These are phyloP conservation scores for Rhodotorula graminis DNA, from an alignment of 768 basidiomycete species.

Conservation along the genomic window DNA sequence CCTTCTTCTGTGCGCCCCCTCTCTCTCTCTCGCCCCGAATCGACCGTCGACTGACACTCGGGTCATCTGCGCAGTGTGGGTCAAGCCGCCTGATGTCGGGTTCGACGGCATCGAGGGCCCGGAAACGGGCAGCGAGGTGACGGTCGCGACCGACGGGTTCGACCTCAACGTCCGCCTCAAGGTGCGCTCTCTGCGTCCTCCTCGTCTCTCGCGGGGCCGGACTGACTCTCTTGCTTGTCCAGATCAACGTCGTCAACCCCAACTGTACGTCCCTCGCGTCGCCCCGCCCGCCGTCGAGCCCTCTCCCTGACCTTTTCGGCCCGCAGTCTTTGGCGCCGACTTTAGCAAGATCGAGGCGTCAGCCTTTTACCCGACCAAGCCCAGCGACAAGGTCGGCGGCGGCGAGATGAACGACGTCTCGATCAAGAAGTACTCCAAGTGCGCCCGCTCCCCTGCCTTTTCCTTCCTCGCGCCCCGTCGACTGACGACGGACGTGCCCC, in stretches of 20 bases:
- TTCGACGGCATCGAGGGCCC: constrained; percentile 42
- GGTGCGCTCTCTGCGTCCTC: constrained; percentile 9
- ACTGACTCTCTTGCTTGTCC: not conserved
- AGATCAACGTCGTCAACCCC: constrained; percentile 43
- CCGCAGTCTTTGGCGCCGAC: constrained; percentile 42
- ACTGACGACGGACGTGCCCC: too few species aligned
- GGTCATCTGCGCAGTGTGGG: constrained; percentile 35
- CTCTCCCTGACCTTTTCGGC: not conserved
- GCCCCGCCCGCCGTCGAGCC: not conserved
- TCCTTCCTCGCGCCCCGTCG: too few species aligned
- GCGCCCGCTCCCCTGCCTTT: too few species aligned
- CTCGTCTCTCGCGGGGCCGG: too few species aligned
- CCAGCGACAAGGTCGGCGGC: constrained; percentile 32
- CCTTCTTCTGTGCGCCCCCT: constrained; percentile 40
- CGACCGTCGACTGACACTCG: not conserved
- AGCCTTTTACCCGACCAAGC: constrained; percentile 39
- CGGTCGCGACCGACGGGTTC: constrained; percentile 31
- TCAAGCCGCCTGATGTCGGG: constrained; percentile 42
- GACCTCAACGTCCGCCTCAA: constrained; percentile 38
- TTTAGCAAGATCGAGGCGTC: constrained; percentile 40
- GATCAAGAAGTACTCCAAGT: constrained; percentile 41
- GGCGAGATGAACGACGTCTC: constrained; percentile 35
- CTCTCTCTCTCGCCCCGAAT: not conserved
- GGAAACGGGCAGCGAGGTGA: constrained; percentile 25
- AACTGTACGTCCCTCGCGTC: constrained; percentile 31